Base-by-base conservation (phyloP, 2,329 filamentous ascomycete species). In the Fonsecaea multimorphosa region DNA sequence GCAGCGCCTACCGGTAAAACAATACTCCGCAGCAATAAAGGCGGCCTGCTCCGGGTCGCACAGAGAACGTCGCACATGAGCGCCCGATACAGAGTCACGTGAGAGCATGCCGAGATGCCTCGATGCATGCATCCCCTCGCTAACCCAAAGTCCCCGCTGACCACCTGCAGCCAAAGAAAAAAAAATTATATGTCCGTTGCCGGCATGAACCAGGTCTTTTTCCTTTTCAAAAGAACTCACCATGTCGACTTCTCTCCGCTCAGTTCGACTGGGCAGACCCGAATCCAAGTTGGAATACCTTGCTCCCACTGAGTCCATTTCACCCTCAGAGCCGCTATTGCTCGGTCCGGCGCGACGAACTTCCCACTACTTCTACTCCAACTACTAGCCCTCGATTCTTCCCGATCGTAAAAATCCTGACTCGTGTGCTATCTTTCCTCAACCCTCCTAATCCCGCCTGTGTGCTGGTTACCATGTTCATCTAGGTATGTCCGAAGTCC, bases 401-500 rank as follows among this genome's bases (percentile, higher is more conserved):
- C 53, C 34, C 53, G 53, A 46, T 34, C 24, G 22, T 49, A 27
- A 32, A n/a, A 52, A 24, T 32, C 38, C 34, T 54, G 46, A 52
- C 44, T 52, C 52, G 56, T 52, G 56, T 60, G 46, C 40, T 40
- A 31, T 46, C 32, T 57, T 58, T 19, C 31, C 49, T 38, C 40
- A 38, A 44, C 14, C 22, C 36, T 52, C 19, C 12, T 52, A 24
- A 38, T 53, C 31, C 57, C 16, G 58, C 19, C 29, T 29, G 46
- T 27, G 19, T 12, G 27, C 31, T 27, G 31, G 31, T 22, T 44
- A 16, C 58, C 34, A 54, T 60, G 49, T 40, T 46, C 31, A 12
- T 52, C 24, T 68, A 68, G 59, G 66, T 68, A 62, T 24, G 63
- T 63, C 32, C 36, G 36, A 31, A n/a, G 29, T n/a, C 36, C 32